Base-by-base conservation (phyloP, 1,139 yeast species). In the Nakaseomyces glabratus region DNA sequence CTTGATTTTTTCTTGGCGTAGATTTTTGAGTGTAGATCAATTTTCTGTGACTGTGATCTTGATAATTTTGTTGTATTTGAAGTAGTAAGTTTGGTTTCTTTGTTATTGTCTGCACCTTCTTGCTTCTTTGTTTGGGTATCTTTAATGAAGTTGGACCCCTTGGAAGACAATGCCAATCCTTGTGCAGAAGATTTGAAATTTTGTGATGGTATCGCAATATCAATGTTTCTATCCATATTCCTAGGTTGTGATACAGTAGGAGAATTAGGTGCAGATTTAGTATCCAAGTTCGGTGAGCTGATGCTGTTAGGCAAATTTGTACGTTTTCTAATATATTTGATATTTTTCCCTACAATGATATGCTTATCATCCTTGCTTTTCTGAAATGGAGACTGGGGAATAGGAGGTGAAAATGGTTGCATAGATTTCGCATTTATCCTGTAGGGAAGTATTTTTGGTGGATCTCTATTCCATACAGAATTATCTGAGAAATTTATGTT, bases 381-480 rank as follows among this genome's bases (percentile, higher is more conserved):
- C 6, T 11, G 7, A n/a, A 3, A 7, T 4, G 30, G 30, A 5
- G 30, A 17, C 8, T 17, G 30, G 11, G 30, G 30, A 2, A 18
- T 17, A 7, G 15, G 7, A 8, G 28, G 19, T 8, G 68, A 65
- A 17, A 62, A 51, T 11, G 65, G 65, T 23, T 63, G 57, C 68
- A 64, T 63, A 5, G 68, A 61, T 40, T 62, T 61, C 1, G 68
- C 66, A 33, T 56, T 56, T 6, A 78, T 61, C 33, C 72, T 73
- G 54, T 76, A 85, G 0, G 96, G 95, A 9, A 79, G 76, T 25
- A 86, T 60, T 9, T 73, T 76, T 1, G 97, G 97, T 3, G 86
- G 84, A 3, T 66, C 63, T 0, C 59, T 49, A 16, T 63, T 62
- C 96, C 97, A 88, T 11, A 88, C 62, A 36, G 68, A 46, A 12